These are phyloP conservation scores for Flaveria robusta DNA, from an alignment of 129 eudicot species.

Conservation along the genomic window DNA sequence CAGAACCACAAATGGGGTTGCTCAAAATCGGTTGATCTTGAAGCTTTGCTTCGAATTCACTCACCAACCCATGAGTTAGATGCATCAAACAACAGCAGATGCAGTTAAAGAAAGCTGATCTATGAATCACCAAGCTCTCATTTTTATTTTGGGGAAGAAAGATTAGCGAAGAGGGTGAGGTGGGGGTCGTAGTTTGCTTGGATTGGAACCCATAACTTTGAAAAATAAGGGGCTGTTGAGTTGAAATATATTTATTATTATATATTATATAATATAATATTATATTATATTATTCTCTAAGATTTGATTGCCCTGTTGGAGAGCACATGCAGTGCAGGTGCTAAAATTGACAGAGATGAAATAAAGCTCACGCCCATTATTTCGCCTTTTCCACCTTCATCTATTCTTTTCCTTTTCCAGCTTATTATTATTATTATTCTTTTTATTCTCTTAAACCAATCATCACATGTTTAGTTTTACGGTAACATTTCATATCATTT, in stretches of 20 bases:
- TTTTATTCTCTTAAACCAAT: too few species aligned
- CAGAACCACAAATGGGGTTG: slow-evolving; percentile 5
- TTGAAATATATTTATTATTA: slow-evolving; percentile 17
- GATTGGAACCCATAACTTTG: slow-evolving; percentile 29
- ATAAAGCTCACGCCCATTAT: slow-evolving; percentile 32
- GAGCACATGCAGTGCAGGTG: slow-evolving; percentile 39
- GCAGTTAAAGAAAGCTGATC: slow-evolving; percentile 13
- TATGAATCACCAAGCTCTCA: neutral
- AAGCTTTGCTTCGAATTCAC: slow-evolving; percentile 62
- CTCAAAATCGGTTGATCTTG: slow-evolving; percentile 26
- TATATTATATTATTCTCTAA: slow-evolving; percentile 8
- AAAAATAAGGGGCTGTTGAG: neutral
- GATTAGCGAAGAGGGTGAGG: slow-evolving; percentile 19
- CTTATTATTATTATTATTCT: too few species aligned
- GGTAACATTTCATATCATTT: too few species aligned
- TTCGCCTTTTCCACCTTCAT: slow-evolving; percentile 13
- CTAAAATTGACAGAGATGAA: slow-evolving; percentile 33
- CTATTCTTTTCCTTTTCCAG: too few species aligned
- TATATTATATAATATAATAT: too few species aligned
- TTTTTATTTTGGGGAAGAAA: neutral
- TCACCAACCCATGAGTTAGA: slow-evolving; percentile 22
- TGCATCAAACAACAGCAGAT: slow-evolving; percentile 19
- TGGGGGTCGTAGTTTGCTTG: slow-evolving; percentile 26
- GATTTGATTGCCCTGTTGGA: slow-evolving; percentile 42
- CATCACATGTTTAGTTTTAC: too few species aligned